Conservation (phyloP, 768 basidiomycete species). For the Suillus luteus region DNA sequence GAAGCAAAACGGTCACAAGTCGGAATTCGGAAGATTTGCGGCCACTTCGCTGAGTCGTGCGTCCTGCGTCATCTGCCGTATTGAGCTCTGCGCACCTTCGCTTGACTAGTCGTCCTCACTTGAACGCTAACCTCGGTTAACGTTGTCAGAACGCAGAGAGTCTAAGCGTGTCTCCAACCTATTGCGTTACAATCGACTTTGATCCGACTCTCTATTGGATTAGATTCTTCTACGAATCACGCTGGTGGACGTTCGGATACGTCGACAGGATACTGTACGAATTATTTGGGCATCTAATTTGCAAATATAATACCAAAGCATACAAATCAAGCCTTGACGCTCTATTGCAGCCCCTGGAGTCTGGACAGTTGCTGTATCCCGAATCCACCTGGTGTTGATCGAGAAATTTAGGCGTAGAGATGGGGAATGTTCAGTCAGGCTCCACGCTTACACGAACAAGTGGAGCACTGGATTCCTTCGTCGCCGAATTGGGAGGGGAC, state of each 20-base stretch:
- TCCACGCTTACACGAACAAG: slow-evolving; percentile 70
- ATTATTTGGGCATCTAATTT: background rate
- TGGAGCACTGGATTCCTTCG: slow-evolving; percentile 87
- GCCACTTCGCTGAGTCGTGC: background rate
- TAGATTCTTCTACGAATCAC: background rate
- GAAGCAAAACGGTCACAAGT: background rate
- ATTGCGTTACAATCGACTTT: background rate
- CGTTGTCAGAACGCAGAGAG: background rate
- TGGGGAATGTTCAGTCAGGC: slow-evolving; percentile 81
- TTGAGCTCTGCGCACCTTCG: background rate
- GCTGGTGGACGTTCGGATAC: background rate
- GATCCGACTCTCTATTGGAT: too few species aligned
- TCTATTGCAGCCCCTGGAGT: background rate
- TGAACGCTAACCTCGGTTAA: background rate
- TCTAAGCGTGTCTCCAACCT: background rate
- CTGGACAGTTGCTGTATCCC: background rate
- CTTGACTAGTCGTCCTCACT: background rate
- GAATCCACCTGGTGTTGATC: background rate
- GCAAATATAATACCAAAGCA: background rate
- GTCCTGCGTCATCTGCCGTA: background rate
- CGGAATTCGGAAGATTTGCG: background rate
- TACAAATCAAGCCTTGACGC: background rate
- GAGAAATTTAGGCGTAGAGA: slow-evolving; percentile 26
- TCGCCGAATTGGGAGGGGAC: slow-evolving; percentile 85
- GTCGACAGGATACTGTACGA: background rate